Evolutionary conservation across 139 green algal genomes (phyloP), one percentile per base, ranked within the genome.

Genomic region (Bryopsis sp.): DNA sequence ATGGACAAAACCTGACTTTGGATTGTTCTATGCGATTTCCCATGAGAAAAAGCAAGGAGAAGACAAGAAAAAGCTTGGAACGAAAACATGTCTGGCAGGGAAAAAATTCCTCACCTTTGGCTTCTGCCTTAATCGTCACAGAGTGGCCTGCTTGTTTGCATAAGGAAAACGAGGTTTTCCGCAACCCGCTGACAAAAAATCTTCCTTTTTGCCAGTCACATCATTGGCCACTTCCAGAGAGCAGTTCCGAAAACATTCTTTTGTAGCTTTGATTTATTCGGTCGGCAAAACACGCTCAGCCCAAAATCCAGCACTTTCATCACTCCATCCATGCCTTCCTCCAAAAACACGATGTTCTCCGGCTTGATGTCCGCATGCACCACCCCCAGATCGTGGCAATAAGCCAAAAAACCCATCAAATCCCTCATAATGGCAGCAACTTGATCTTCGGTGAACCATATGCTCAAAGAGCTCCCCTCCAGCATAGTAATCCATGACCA

Each of bases 301-400:
- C 37, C 60, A 68, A 48, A 68, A 68, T 50, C 60, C 6, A 68
- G 11, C 6, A 68, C 76, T 60, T 87, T 87, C 28, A 85, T 68
- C 3, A 83, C 72, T 7, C 78, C 78, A 3, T 66, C 50, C n/a
- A n/a, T n/a, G n/a, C 89, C 77, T 2, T 71, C 60, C 5, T 64
- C 76, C 1, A 74, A 64, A 8, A 97, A 76, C 57, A 99, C 80
- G 57, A 99, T 95, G 85, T 99, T 99, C 75, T 99, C 94, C 7
- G 94, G 94, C 85, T 99, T 99, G 1, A 99, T 75, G 74, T 99
- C 94, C 64, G 94, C 99, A 82, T 99, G 94, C 29, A 97, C 83
- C 29, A 99, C 78, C 11, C 73, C 54, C 34, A 97, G 78, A 48
- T 84, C 77, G 75, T 99, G 95, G 85, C 99, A 81, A 80, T 89